These are phyloP conservation scores for Phytophthora litchii DNA, from an alignment of 352 stramenopile species.

Conservation along the genomic window DNA sequence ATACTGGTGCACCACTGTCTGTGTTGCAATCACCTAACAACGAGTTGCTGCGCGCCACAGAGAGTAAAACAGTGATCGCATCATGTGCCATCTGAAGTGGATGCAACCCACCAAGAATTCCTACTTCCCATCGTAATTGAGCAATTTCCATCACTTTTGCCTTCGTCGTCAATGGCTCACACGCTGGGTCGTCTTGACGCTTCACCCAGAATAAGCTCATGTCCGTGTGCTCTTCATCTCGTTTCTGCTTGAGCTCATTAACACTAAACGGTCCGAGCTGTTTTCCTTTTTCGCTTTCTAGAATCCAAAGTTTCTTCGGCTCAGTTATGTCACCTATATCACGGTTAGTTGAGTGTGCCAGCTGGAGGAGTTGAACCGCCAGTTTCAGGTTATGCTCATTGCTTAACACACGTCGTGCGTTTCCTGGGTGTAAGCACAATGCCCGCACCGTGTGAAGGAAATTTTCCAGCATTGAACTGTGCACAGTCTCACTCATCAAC, in stretches of 20 bases:
- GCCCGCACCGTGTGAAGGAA: slow-evolving; percentile 65
- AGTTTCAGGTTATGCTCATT: slow-evolving; percentile 51
- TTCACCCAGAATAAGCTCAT: slow-evolving; percentile 39
- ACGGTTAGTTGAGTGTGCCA: slow-evolving; percentile 58
- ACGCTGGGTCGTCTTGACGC: slow-evolving; percentile 43
- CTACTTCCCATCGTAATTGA: slow-evolving; percentile 84
- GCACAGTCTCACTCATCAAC: slow-evolving; percentile 69
- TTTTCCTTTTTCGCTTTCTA: slow-evolving; percentile 41
- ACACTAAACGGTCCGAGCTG: slow-evolving; percentile 45
- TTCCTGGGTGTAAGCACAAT: slow-evolving; percentile 51
- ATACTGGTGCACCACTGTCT: slow-evolving; percentile 13
- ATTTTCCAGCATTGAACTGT: slow-evolving; percentile 58
- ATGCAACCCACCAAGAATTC: slow-evolving; percentile 52
- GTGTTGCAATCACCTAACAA: slow-evolving; percentile 36
- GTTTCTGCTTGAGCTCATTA: slow-evolving; percentile 56
- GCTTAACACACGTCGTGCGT: slow-evolving; percentile 59
- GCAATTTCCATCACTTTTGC: slow-evolving; percentile 62
- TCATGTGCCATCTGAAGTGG: slow-evolving; percentile 72
- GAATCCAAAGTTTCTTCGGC: slow-evolving; percentile 54
- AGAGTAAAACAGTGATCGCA: slow-evolving; percentile 65
- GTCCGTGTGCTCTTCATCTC: slow-evolving; percentile 32
- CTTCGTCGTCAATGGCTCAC: slow-evolving; percentile 32
- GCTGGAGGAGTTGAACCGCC: slow-evolving; percentile 65
- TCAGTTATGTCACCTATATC: slow-evolving; percentile 22
- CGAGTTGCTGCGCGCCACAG: slow-evolving; percentile 67